Base-by-base conservation (phyloP, 495 filamentous ascomycete genomes). In the Xylaria intraflava region DNA sequence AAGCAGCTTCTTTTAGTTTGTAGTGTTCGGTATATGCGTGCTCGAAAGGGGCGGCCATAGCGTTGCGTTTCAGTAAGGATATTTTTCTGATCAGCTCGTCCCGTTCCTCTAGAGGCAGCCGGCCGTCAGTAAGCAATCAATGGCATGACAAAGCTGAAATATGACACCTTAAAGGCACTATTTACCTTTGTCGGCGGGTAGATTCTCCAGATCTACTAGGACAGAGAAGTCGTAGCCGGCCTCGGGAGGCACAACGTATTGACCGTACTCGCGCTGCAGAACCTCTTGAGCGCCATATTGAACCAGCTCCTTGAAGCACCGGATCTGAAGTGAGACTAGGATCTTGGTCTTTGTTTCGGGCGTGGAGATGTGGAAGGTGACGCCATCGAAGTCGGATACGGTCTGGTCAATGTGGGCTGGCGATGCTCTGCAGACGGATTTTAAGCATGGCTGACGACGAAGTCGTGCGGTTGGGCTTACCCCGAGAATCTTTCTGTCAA, bases 21-120 rank as follows among this genome's bases (percentile, higher is more conserved):
- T 88, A 84, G 72, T 94, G 89, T 67, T 95, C 90, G 60, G 95
- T 83, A 69, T 97, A 97, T 10, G 93, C 93, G 62, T 88, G 83
- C 74, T 97, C 93, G 67, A 97, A 98, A 1, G 93, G 93, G 27
- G 93, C 90, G 39, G 93, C 93, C 93, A 98, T 97, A 50, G 87
- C 90, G 69, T 98, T 96, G 53, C 93, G 89, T 77, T 96, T 97
- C 56, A 98, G 69, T 47, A 98, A 74, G 23, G 90, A 86, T 46
- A 97, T 80, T 60, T 88, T 84, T 66, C 81, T 85, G 62, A 96
- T 81, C 55, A 98, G 75, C 55, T 89, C 90, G 48, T 95, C 90
- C 58, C 83, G 80, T 42, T 75, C 89, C 65, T 91, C 88, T 83
- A 73, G 5, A 55, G 5, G 14, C 19, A 16, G 20, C 26, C 6